Percentiles rank a stretch among this genome's conserved stretches.
Evolutionary conservation across 1,284 basidiomycete species (phyloP).

Genomic region (Paramarasmius palmivorus): DNA sequence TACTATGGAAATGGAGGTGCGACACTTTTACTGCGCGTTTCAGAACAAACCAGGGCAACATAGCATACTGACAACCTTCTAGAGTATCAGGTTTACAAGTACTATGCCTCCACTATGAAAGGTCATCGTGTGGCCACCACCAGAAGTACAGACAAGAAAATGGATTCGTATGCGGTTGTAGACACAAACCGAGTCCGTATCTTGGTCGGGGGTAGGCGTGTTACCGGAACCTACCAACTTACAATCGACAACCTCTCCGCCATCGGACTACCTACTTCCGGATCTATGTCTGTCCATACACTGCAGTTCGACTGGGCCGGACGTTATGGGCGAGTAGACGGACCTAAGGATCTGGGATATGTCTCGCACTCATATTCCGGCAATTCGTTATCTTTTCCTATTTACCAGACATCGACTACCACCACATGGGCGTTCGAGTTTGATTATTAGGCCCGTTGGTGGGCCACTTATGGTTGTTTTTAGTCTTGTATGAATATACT

Average conservation of each 20-base stretch:
- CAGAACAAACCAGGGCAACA: not conserved
- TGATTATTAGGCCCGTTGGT: constrained; percentile 10
- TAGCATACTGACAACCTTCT: not conserved
- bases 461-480: too few relatives aligned
- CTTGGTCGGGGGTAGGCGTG: constrained; percentile 21
- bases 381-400: constrained; percentile 21
- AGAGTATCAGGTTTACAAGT: constrained; percentile 23
- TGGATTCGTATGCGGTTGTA: constrained; percentile 24
- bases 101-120: constrained; percentile 21
- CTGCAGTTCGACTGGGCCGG: constrained; percentile 18
- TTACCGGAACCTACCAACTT: constrained; percentile 22
- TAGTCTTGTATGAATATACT: too few relatives aligned
- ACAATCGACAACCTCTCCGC: constrained; percentile 19
- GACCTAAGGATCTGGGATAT: constrained; percentile 17
- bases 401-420: constrained; percentile 23
- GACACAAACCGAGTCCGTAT: constrained; percentile 21
- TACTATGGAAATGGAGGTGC: constrained; percentile 21
- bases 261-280: constrained; percentile 18
- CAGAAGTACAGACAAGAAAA: constrained; percentile 19
- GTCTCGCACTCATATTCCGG: constrained; percentile 20
- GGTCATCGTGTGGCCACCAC: constrained; percentile 21
- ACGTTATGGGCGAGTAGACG: constrained; percentile 14
- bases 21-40: not conserved
- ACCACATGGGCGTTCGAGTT: constrained; percentile 24
- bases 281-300: constrained; percentile 19